Evolutionary conservation across 1,284 basidiomycete species (phyloP), one percentile per base, ranked within the genome.

Genomic region (Ceraceosorus guamensis): DNA sequence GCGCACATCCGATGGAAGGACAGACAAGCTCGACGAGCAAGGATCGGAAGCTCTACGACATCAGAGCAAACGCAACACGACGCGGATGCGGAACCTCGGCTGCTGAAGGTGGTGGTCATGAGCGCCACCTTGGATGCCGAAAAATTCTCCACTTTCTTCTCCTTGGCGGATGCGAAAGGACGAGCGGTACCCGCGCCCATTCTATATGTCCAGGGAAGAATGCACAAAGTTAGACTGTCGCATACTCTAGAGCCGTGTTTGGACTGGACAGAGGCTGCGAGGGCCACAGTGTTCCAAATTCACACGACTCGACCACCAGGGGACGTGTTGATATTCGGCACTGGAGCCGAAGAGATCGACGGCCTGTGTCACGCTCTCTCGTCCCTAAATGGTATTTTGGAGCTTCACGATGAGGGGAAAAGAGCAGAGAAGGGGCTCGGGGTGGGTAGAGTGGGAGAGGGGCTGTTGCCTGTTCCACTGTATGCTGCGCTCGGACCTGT

Each of bases 271-370:
- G 91, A 96, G 62, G 84, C 90, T 6, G 89, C 91, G 1, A 80
- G 95, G 60, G 85, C 88, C 61, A 88, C 89, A 4, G 87, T 95
- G 68, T 87, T 92, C 74, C 88, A 91, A 75, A 87, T 98, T 57
- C 92, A 97, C 72, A 41, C 35, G 4, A 24, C 16, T n/a, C 39
- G 39, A 16, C 32, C 50, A 10, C 81, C 83, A 1, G 93, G 93
- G 5, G 91, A 97, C 72, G 84, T 97, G 10, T 81, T 98, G 43
- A 86, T 97, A 60, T 98, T 98, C 79, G 82, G 97, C 57, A 89
- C 92, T 83, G 89, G 93, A 30, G 91, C 97, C 72, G 93, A 98
- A 67, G 93, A 98, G 68, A 99, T 99, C 59, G 93, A 97, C 74
- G 86, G 82, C 65, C 80, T 96, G 30, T 83, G 63, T 0, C 52